Evolutionary conservation across 768 basidiomycete genomes (phyloP), one percentile per base, ranked within the genome.

Genomic region (Gymnopilus dilepis): DNA sequence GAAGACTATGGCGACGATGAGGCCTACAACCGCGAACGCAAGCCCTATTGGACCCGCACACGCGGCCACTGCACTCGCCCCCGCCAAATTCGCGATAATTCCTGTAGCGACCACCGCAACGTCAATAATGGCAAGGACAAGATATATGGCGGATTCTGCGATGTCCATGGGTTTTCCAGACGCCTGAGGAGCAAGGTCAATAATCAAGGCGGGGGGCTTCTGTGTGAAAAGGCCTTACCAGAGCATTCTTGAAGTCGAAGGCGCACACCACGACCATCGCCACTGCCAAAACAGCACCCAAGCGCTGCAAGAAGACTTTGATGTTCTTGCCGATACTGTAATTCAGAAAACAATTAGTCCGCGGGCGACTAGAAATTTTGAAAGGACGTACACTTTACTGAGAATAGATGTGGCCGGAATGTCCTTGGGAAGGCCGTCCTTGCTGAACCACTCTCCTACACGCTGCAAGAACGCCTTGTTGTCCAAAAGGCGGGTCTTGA

Each of bases 121-220:
- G 17, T 47, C 45, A 15, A 47, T 26, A 26, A 47, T 47, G 26
- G 45, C 45, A 5, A 47, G 45, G 24, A 47, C 45, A 6, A 47
- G 22, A 26, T 12, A 47, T 6, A 47, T 47, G 6, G 45, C 21
- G 15, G 45, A 47, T 28, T 12, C 9, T 22, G 22, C 45, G 17
- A 47, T 47, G 26, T 47, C 45, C 45, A 28, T 47, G 22, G 45
- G 45, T 26, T 47, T 47, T 47, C 45, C 45, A 47, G 45, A 47
- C 6, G 12, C 45, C 45, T 47, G 26, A 28, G 24, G 4, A 26
- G 21, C 45, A 47, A 12, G 15, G 17, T 47, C 22, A 47, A 15
- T 12, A 37, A 47, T 47, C 6, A 9, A 19, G 22, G 1, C 26
- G 6, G 26, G 7, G 2, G 28, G 22, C 45, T 15, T 9, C 24